Evolutionary conservation across 176 grass and related monocot species (phyloP).

Genomic region (Aechmea fasciata): DNA sequence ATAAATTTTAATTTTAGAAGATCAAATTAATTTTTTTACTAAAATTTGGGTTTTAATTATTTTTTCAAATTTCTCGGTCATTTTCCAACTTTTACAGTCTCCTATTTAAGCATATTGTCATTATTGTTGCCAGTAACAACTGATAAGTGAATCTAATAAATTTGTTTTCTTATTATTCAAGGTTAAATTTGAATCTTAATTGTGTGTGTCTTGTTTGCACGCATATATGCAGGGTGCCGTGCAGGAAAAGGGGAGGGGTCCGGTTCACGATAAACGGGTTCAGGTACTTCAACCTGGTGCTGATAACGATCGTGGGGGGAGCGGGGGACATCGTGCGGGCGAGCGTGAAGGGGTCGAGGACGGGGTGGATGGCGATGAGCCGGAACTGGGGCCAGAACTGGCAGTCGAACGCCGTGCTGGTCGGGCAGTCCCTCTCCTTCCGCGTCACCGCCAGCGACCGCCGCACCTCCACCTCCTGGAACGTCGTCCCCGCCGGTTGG

Average conservation of each 20-base stretch:
- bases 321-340: constrained; percentile 16
- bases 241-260: constrained; percentile 16
- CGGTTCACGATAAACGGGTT: constrained; percentile 26
- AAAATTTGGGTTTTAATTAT: no score
- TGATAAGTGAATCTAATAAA: no score
- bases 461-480: constrained; percentile 23
- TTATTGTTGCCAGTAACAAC: no score
- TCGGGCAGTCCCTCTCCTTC: constrained; percentile 19
- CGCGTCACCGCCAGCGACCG: constrained; percentile 25
- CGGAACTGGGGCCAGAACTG: constrained; percentile 30
- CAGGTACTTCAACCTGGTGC: constrained; percentile 28
- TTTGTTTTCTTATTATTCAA: no score
- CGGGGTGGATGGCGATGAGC: constrained; percentile 20
- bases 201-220: not conserved
- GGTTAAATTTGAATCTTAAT: no score
- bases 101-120: no score
- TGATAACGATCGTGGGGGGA: constrained; percentile 24
- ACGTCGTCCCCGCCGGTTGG: constrained; percentile 12
- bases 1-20: no score
- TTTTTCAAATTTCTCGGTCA: no score
- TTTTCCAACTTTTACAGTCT: no score
- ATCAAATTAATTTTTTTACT: no score
- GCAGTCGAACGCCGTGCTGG: constrained; percentile 22
- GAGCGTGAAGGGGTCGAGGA: constrained; percentile 18
- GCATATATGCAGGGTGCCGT: constrained; percentile 19